Evolutionary conservation across 2,329 filamentous ascomycete genomes (phyloP).

Genomic region (Monosporascus sp.): DNA sequence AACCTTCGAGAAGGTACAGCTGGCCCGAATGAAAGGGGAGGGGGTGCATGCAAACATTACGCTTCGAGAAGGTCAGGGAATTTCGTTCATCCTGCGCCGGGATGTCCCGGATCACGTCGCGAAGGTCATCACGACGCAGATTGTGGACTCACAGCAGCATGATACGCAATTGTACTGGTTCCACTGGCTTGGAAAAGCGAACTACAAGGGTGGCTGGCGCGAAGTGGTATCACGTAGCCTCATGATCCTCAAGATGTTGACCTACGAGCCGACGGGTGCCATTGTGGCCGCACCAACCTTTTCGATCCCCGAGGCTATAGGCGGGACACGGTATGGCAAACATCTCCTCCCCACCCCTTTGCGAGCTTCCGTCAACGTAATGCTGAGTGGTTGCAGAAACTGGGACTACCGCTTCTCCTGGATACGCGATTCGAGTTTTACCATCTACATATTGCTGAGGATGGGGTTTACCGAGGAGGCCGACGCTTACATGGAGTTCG

Average conservation of each 20-base stretch:
- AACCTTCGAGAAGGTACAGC: slow-evolving; percentile 49
- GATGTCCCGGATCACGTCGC: slow-evolving; percentile 55
- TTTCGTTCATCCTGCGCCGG: slow-evolving; percentile 66
- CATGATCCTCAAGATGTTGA: slow-evolving; percentile 71
- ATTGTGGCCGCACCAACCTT: slow-evolving; percentile 75
- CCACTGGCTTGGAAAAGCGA: slow-evolving; percentile 66
- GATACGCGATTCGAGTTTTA: slow-evolving; percentile 74
- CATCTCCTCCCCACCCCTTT: neutral
- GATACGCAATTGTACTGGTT: slow-evolving; percentile 70
- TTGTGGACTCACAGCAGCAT: slow-evolving; percentile 60
- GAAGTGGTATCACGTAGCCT: slow-evolving; percentile 68
- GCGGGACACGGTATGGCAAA: slow-evolving; percentile 46
- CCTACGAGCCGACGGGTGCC: slow-evolving; percentile 73
- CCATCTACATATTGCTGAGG: slow-evolving; percentile 70
- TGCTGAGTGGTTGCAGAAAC: slow-evolving; percentile 37
- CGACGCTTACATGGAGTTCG: slow-evolving; percentile 74
- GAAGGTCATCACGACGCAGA: slow-evolving; percentile 49
- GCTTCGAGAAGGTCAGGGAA: slow-evolving; percentile 60
- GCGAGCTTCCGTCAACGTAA: neutral
- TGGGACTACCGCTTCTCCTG: slow-evolving; percentile 75
- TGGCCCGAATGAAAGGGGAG: slow-evolving; percentile 50
- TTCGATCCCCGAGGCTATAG: slow-evolving; percentile 70
- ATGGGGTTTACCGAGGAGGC: slow-evolving; percentile 73
- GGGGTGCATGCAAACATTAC: slow-evolving; percentile 58
- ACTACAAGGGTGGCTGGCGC: slow-evolving; percentile 67